These are phyloP conservation scores for Fusarium cicatricum DNA, from an alignment of 2,329 filamentous ascomycete species.

Conservation along the genomic window DNA sequence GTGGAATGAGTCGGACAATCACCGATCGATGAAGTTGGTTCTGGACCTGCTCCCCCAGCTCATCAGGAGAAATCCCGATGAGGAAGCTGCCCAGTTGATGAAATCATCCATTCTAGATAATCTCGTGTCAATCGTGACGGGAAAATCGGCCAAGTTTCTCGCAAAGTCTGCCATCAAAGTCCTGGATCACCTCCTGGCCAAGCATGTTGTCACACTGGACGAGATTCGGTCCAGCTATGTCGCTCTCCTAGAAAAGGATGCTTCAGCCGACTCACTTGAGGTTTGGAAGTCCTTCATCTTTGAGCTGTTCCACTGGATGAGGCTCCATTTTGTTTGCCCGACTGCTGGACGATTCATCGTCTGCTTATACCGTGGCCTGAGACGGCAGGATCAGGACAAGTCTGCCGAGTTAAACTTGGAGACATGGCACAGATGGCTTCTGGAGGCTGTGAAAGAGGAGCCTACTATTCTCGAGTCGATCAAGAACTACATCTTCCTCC, in stretches of 20 bases:
- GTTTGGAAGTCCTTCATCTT: constrained; percentile 61
- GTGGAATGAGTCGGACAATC: constrained; percentile 72
- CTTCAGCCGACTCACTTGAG: constrained; percentile 22
- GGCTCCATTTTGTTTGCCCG: constrained; percentile 64
- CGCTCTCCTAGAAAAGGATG: constrained; percentile 44
- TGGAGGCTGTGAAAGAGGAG: constrained; percentile 57
- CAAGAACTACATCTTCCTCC: constrained; percentile 70
- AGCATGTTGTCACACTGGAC: constrained; percentile 61
- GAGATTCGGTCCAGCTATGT: constrained; percentile 57
- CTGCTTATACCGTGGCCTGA: constrained; percentile 60
- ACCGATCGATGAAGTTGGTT: constrained; percentile 69
- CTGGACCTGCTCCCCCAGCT: constrained; percentile 65
- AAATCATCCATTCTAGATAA: constrained; percentile 58
- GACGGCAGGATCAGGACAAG: constrained; percentile 41
- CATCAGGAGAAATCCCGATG: constrained; percentile 58
- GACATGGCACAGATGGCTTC: constrained; percentile 66
- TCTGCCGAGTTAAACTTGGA: constrained; percentile 46
- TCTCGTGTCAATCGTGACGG: constrained; percentile 66
- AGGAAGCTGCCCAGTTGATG: constrained; percentile 47
- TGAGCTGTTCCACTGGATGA: constrained; percentile 64
- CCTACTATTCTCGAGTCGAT: constrained; percentile 66
- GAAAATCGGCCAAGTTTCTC: constrained; percentile 67
- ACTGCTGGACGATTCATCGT: constrained; percentile 69
- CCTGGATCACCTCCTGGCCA: constrained; percentile 71
- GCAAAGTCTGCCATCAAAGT: constrained; percentile 76